A percentile compares a stretch with the other conserved stretches of the same genome.
Conservation (phyloP, 2,329 filamentous ascomycete genomes). For the Penicillium sp. region DNA sequence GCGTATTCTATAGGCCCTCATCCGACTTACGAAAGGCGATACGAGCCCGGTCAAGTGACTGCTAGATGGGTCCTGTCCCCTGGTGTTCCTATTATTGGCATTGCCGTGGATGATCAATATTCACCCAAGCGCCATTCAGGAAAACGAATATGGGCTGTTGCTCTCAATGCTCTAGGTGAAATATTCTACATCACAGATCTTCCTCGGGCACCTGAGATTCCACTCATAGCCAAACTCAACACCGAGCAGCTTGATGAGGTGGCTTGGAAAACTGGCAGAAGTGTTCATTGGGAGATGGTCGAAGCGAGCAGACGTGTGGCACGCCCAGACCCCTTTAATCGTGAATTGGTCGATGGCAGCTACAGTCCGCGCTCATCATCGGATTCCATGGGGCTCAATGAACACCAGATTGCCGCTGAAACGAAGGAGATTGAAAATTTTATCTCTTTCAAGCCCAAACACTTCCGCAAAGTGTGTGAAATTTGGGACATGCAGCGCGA, state of each 20-base stretch:
- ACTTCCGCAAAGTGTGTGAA: conserved; percentile 75
- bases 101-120: conserved; percentile 82
- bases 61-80: conserved; percentile 88
- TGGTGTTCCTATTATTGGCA: conserved; percentile 83
- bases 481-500: conserved; percentile 91
- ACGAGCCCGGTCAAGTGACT: conserved; percentile 73
- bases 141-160: conserved; percentile 82
- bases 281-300: conserved; percentile 76
- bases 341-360: conserved; percentile 65
- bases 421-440: conserved; percentile 80
- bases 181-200: conserved; percentile 78
- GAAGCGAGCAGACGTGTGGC: conserved; percentile 74
- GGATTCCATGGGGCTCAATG: conserved; percentile 68
- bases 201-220: conserved; percentile 57
- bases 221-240: conserved; percentile 42
- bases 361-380: conserved; percentile 81
- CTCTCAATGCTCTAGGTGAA: conserved; percentile 90
- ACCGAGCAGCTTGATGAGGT: conserved; percentile 59
- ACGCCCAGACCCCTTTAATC: conserved; percentile 70
- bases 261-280: conserved; percentile 79
- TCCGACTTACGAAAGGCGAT: conserved; percentile 60
- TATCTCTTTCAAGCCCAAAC: conserved; percentile 67
- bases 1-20: conserved; percentile 72
- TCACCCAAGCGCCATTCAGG: conserved; percentile 67
- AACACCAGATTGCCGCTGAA: conserved; percentile 71